Evolutionary conservation across 495 filamentous ascomycete genomes (phyloP).

Genomic region (Amorphotheca resinae): DNA sequence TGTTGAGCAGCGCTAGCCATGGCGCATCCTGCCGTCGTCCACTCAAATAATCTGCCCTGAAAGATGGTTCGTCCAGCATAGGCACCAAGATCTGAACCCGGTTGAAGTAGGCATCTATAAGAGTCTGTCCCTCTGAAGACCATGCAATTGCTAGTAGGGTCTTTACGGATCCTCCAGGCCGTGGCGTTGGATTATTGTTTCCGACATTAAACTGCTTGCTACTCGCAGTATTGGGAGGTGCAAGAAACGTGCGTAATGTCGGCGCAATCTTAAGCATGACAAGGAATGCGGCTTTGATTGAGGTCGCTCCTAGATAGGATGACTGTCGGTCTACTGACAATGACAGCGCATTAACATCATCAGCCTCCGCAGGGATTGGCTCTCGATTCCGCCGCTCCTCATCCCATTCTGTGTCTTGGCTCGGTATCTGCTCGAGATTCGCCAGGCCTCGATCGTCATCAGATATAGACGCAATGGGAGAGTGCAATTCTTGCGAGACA

Average conservation of each 20-base stretch:
- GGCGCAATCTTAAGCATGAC: slow-evolving; percentile 71
- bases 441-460: slow-evolving; percentile 34
- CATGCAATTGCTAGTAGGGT: slow-evolving; percentile 42
- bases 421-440: slow-evolving; percentile 40
- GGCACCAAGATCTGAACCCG: slow-evolving; percentile 64
- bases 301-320: slow-evolving; percentile 73
- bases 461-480: slow-evolving; percentile 32
- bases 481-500: slow-evolving; percentile 20
- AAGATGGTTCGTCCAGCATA: slow-evolving; percentile 63
- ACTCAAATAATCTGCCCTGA: slow-evolving; percentile 58
- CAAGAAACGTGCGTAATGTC: slow-evolving; percentile 43
- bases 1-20: slow-evolving; percentile 68
- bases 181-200: slow-evolving; percentile 36
- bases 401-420: slow-evolving; percentile 43
- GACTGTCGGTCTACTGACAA: slow-evolving; percentile 56
- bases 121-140: slow-evolving; percentile 47
- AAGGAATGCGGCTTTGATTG: slow-evolving; percentile 67
- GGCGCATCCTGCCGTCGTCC: slow-evolving; percentile 54
- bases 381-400: slow-evolving; percentile 42
- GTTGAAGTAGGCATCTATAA: slow-evolving; percentile 69
- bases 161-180: slow-evolving; percentile 23
- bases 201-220: slow-evolving; percentile 32
- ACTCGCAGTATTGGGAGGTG: slow-evolving; percentile 29
- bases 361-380: slow-evolving; percentile 53
- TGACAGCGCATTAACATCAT: slow-evolving; percentile 75